phyloP scores from a whole-genome alignment of 257 asterid species.

The Solanum chiquidenum region DNA sequence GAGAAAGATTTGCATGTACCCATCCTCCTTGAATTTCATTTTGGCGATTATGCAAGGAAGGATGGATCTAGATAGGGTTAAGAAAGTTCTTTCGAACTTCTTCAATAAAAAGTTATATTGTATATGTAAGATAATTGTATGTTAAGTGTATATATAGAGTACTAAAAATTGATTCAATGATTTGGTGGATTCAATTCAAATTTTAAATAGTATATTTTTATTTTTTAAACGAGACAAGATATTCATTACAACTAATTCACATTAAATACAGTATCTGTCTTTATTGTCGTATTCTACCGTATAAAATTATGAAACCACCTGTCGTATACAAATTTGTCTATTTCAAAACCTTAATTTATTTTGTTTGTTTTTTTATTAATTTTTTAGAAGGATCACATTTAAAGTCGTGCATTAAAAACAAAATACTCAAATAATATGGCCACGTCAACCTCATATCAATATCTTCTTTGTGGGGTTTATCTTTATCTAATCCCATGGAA shows the following conservation, averaged over 20 bases:
- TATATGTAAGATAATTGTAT: no score
- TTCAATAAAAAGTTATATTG: not conserved
- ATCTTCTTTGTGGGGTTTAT: not conserved
- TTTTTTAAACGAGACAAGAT: not conserved
- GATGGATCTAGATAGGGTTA: not conserved
- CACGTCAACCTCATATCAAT: not conserved
- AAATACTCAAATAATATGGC: not conserved
- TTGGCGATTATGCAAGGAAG: not conserved
- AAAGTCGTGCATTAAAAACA: not conserved
- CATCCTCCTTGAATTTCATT: not conserved
- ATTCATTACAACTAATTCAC: not conserved
- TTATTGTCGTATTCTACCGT: not conserved
- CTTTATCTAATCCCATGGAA: not conserved
- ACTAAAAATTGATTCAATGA: no score
- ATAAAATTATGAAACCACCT: not conserved
- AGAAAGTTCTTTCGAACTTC: not conserved
- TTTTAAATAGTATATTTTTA: no score
- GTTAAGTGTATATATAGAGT: not conserved
- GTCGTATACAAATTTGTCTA: not conserved
- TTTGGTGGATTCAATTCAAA: no score
- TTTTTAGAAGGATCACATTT: not conserved
- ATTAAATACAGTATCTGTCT: not conserved
- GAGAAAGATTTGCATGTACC: not conserved
- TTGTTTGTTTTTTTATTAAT: not conserved
- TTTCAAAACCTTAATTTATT: not conserved